A percentile compares a stretch with the other conserved stretches of the same genome.
Conservation (phyloP, 805 yeast genomes). For the Metschnikowia sp. region DNA sequence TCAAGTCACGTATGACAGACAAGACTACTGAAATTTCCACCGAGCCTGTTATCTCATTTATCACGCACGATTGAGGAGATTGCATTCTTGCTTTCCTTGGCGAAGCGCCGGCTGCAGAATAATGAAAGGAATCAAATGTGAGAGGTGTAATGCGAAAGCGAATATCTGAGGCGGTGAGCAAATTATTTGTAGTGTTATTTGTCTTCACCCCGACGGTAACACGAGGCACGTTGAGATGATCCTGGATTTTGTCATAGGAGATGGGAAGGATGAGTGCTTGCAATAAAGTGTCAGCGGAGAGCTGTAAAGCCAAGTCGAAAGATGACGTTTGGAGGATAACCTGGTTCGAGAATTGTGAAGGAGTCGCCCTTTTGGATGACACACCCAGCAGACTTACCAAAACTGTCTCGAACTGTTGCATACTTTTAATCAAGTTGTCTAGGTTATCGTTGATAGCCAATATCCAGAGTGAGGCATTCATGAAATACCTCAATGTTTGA, state of each 20-base stretch:
- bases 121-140: conserved; percentile 20
- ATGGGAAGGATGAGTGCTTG: conserved; percentile 40
- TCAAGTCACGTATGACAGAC: neutral
- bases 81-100: too few relatives aligned
- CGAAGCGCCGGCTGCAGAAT: neutral
- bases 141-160: conserved; percentile 22
- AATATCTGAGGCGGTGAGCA: conserved; percentile 26
- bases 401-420: conserved; percentile 1
- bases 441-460: conserved; percentile 20
- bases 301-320: conserved; percentile 22
- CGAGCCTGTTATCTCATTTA: too few relatives aligned
- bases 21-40: too few relatives aligned
- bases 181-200: conserved; percentile 7
- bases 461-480: conserved; percentile 24
- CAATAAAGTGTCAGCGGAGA: conserved; percentile 20
- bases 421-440: neutral
- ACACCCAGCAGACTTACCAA: too few relatives aligned
- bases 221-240: conserved; percentile 32
- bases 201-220: conserved; percentile 10
- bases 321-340: conserved; percentile 41
- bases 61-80: too few relatives aligned
- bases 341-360: conserved; percentile 13
- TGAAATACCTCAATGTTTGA: conserved; percentile 22
- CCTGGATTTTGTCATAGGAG: conserved; percentile 35
- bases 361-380: too few relatives aligned